Base-by-base conservation (phyloP, 148 eudicot genomes). In the Nyssa sinensis region DNA sequence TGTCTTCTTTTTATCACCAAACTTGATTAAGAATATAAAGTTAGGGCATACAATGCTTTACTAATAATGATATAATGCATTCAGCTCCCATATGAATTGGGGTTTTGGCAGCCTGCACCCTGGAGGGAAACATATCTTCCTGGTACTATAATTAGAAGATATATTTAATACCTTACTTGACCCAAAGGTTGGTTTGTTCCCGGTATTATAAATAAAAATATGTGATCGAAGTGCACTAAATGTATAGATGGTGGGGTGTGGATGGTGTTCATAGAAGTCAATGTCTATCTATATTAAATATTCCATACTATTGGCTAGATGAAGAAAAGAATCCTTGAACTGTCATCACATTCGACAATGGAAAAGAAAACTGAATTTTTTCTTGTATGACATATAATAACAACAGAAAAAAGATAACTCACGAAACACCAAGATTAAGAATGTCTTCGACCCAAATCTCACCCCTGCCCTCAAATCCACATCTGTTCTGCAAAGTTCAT, bases 401-500 rank as follows among this genome's bases (percentile, higher is more conserved):
- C 30, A 67, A 39, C 21, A 66, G 27, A 59, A 73, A 58, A 67
- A 25, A 19, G 8, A 21, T 30, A 69, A 84, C 99, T 92, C 88
- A 95, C 99, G 93, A 95, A 73, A 95, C 80, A 65, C 99, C 99
- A 82, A 93, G 94, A 79, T 95, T 95, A 55, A 95, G 93, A 80
- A 93, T 89, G 82, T 86, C 88, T 73, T 89, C 83, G 59, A 91
- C 97, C 99, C 99, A 95, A 77, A 95, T 90, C 74, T 90, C 99
- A 53, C 97, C 97, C 86, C 82, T 95, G 64, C 87, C 94, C 83
- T 92, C 96, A 80, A 95, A 95, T 82, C 96, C 97, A 85, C 97
- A 92, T 79, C 99, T 92, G 74, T 91, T 95, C 99, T 95, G 96
- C 77, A 81, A 47, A 82, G 63, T 32, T 33, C 47, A 74, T 61